Base-by-base conservation (phyloP, 1,139 yeast species). In the Pneumocystis wakefieldiae region DNA sequence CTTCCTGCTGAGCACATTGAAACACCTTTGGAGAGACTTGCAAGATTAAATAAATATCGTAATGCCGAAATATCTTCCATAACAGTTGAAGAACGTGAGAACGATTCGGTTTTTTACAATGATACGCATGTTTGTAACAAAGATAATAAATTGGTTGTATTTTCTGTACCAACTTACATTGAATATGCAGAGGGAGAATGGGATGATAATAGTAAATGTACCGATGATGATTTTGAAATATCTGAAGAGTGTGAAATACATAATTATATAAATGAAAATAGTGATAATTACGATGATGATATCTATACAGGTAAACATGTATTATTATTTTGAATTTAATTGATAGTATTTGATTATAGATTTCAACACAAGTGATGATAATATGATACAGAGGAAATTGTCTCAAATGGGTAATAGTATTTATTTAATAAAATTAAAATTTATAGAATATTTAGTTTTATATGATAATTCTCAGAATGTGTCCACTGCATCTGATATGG, bases 1-100 rank as follows among this genome's bases (percentile, higher is more conserved):
- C 94, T 95, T 1, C 98, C 98, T 0, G 97, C 97, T 0, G 98
- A 92, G 73, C 85, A 95, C 67, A 77, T 92, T 59, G 98, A 92
- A 74, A 88, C 96, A 0, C 90, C 88, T 66, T 87, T 85, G 59
- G 98, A 92, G 73, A 78, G 98, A 65, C 76, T 94, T 63, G 98
- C 98, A 0, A 78, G 98, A 64, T 78, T 90, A 59, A 92, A 92
- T 73, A 89, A 96, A 74, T 89, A 91, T 81, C 86, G 90, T 68
- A 92, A 92, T 74, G 96, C 89, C 73, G 89, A 86, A 67, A 72
- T 84, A 61, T 59, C 61, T n/a, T 60, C 59, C 5, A n/a, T 59
- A 14, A 57, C 87, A 83, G 70, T 76, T 80, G 67, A 71, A n/a
- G 63, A 64, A 29, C 19, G 39, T 3, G 39, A n/a, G 15, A 53